phyloP scores from a whole-genome alignment of 2,329 filamentous ascomycete species.

The Calonectria leucothoes region DNA sequence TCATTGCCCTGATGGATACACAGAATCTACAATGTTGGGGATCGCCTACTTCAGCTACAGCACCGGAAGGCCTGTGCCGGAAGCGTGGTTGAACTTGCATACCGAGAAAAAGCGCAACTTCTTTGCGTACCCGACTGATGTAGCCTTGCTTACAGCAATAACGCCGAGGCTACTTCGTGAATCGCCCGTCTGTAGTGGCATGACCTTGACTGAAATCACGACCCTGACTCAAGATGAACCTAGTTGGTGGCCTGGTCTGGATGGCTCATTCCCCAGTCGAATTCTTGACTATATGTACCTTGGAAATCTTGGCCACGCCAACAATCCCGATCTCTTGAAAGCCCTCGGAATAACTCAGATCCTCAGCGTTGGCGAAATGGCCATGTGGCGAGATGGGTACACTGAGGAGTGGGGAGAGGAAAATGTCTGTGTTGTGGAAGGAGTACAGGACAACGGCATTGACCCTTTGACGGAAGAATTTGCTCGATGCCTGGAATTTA shows the following conservation, averaged over 20 bases:
- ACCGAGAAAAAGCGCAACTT: constrained; percentile 87
- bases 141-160: constrained; percentile 81
- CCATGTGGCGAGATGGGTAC: constrained; percentile 81
- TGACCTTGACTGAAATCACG: constrained; percentile 64
- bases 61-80: constrained; percentile 81
- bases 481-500: constrained; percentile 86
- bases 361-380: constrained; percentile 90
- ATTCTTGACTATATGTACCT: constrained; percentile 96
- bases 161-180: constrained; percentile 79
- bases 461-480: constrained; percentile 92
- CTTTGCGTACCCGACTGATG: constrained; percentile 94
- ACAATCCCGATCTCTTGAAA: constrained; percentile 86
- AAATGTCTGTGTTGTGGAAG: constrained; percentile 83
- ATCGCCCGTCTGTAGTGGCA: constrained; percentile 67
- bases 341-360: constrained; percentile 88
- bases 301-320: constrained; percentile 92
- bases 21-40: constrained; percentile 88
- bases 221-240: constrained; percentile 71
- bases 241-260: constrained; percentile 83
- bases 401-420: constrained; percentile 79
- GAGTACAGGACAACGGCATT: constrained; percentile 96
- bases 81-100: constrained; percentile 90
- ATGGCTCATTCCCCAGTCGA: constrained; percentile 91
- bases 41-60: constrained; percentile 96
- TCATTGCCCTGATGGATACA: constrained; percentile 96